Evolutionary conservation across 176 grass and related monocot genomes (phyloP).

Genomic region (Microstegium vimineum): DNA sequence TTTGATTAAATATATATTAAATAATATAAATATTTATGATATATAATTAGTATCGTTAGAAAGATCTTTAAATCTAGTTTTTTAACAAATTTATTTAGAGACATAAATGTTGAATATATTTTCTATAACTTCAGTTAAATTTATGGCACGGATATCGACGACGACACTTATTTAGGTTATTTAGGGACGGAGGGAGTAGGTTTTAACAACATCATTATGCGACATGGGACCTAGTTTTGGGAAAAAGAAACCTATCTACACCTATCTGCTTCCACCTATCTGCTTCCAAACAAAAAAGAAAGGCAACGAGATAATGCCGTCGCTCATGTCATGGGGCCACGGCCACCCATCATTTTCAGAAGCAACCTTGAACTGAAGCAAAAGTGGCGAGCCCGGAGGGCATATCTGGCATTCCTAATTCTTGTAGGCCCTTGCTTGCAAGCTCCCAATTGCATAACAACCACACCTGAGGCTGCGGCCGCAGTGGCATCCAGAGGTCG

Average conservation of each 20-base stretch:
- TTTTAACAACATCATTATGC: background rate
- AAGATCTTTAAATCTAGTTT: too few relatives aligned
- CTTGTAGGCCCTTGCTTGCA: background rate
- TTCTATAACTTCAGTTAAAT: too few relatives aligned
- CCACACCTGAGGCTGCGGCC: slow-evolving; percentile 39
- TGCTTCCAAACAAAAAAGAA: background rate
- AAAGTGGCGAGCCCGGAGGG: background rate
- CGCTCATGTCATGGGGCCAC: slow-evolving; percentile 7
- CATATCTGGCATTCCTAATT: background rate
- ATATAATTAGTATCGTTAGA: too few relatives aligned
- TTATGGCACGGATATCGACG: too few relatives aligned
- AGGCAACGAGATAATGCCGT: slow-evolving; percentile 12
- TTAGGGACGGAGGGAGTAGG: too few relatives aligned
- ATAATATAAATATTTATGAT: too few relatives aligned
- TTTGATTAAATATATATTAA: too few relatives aligned
- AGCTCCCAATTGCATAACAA: slow-evolving; percentile 30
- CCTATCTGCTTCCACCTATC: background rate
- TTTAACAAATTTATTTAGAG: too few relatives aligned
- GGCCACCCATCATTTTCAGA: slow-evolving; percentile 23
- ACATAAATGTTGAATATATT: too few relatives aligned
- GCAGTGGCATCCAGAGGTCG: slow-evolving; percentile 29
- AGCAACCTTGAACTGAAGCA: slow-evolving; percentile 4
- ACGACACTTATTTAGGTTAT: too few relatives aligned
- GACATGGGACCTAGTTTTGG: background rate
- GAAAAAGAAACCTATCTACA: slow-evolving; percentile 10